Percentiles rank a stretch among this genome's conserved stretches.
Evolutionary conservation across 1,284 basidiomycete species (phyloP).

Genomic region (Sphagnurus paluster): DNA sequence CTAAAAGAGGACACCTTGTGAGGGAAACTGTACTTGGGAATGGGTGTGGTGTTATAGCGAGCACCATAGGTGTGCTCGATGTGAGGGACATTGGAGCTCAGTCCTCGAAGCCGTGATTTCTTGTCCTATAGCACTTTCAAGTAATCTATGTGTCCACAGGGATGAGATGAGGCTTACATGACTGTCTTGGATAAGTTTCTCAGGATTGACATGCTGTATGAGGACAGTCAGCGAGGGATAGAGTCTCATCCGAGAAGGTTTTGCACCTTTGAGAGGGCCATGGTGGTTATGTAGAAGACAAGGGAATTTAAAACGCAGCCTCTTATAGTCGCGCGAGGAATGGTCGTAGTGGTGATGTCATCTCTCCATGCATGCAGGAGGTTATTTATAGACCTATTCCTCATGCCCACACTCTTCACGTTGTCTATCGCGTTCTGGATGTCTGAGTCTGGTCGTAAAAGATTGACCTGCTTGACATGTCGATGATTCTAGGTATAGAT

Average conservation of each 20-base stretch:
- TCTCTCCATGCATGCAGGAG: background rate
- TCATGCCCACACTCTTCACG: too few species aligned
- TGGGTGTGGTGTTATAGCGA: constrained; percentile 60
- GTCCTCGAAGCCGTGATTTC: constrained; percentile 39
- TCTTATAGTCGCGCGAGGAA: background rate
- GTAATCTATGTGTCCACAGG: background rate
- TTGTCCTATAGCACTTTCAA: constrained; percentile 41
- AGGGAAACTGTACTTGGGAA: constrained; percentile 72
- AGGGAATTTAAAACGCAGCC: background rate
- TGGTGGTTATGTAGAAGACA: constrained; percentile 21
- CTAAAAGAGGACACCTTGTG: constrained; percentile 42
- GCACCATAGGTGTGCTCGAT: constrained; percentile 54
- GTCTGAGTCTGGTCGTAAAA: too few species aligned
- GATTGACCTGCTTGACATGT: too few species aligned
- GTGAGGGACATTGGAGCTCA: constrained; percentile 36
- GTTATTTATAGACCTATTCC: background rate
- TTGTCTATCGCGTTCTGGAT: too few species aligned
- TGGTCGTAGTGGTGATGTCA: constrained; percentile 6
- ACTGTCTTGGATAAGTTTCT: constrained; percentile 55
- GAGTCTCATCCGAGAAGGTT: background rate
- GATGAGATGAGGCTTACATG: constrained; percentile 37
- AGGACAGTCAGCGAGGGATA: background rate
- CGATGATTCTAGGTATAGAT: too few species aligned
- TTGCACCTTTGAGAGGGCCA: constrained; percentile 41
- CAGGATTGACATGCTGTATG: constrained; percentile 62